phyloP scores from a whole-genome alignment of 768 basidiomycete genomes.

The Boletus eberwhitei region DNA sequence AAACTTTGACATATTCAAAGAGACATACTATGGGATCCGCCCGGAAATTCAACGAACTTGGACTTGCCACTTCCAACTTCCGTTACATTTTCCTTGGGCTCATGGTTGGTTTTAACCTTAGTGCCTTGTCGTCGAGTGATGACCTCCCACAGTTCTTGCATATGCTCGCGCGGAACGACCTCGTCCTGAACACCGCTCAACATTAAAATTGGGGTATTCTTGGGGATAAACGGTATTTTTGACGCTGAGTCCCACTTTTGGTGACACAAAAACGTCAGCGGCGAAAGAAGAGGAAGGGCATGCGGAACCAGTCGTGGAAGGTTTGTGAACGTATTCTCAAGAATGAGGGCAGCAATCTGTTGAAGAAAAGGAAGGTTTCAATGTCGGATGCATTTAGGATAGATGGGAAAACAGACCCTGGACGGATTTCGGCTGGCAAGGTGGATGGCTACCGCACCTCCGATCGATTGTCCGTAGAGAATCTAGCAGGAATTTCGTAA shows the following conservation, averaged over 20 bases:
- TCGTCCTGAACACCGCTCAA: conserved; percentile 64
- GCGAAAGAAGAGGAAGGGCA: conserved; percentile 68
- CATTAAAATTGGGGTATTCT: conserved; percentile 73
- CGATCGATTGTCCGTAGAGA: conserved; percentile 83
- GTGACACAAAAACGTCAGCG: conserved; percentile 76
- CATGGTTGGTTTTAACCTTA: conserved; percentile 15
- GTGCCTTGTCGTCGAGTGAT: conserved; percentile 46
- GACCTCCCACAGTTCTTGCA: conserved; percentile 65
- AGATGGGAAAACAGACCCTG: conserved; percentile 41
- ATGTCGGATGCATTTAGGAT: neutral
- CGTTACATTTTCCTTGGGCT: conserved; percentile 34
- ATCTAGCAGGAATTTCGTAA: conserved; percentile 40
- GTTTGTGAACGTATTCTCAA: conserved; percentile 93
- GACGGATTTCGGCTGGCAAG: conserved; percentile 75
- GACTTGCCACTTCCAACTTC: conserved; percentile 52
- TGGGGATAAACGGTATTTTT: conserved; percentile 60
- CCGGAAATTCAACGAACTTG: conserved; percentile 53
- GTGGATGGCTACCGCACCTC: conserved; percentile 90
- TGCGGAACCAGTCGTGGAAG: conserved; percentile 79
- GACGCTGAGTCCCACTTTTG: conserved; percentile 84
- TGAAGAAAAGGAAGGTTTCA: neutral
- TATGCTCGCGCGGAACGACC: conserved; percentile 52
- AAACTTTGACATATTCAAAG: neutral
- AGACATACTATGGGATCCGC: conserved; percentile 52
- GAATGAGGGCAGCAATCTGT: conserved; percentile 73